Conservation (phyloP, 108 stramenopile species). For the Cyclotella sp. region DNA sequence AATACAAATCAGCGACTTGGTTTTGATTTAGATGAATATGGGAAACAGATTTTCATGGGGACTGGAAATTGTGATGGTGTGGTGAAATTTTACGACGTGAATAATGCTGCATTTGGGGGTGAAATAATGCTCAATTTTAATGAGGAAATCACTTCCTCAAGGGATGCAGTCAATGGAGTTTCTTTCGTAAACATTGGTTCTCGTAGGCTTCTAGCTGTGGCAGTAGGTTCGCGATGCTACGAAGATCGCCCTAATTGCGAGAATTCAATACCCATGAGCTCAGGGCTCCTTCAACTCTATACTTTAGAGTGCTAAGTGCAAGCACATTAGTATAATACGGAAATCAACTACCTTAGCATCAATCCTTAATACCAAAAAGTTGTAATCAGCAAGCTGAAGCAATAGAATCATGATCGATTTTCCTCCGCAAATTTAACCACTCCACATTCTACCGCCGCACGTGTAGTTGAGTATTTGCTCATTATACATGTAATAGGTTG, state of each 20-base stretch:
- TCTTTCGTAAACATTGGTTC: constrained; percentile 46
- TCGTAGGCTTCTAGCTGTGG: constrained; percentile 62
- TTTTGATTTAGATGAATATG: constrained; percentile 60
- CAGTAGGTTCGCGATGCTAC: constrained; percentile 65
- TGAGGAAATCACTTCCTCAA: background rate
- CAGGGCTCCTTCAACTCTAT: constrained; percentile 1
- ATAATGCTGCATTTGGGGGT: constrained; percentile 21
- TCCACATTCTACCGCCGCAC: background rate
- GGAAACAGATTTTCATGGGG: constrained; percentile 61
- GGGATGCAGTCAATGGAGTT: constrained; percentile 78
- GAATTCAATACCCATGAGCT: background rate
- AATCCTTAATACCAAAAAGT: background rate
- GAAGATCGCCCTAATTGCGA: constrained; percentile 7
- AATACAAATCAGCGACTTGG: constrained; percentile 85
- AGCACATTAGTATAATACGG: background rate
- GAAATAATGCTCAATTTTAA: constrained; percentile 33
- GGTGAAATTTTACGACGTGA: constrained; percentile 61
- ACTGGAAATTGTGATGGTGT: constrained; percentile 53
- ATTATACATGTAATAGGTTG: too few species aligned
- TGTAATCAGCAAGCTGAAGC: background rate
- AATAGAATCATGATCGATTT: too few species aligned
- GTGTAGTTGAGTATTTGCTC: background rate
- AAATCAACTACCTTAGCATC: background rate
- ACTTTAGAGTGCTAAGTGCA: background rate
- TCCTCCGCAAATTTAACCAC: too few species aligned